These are phyloP conservation scores for Asclepias syriaca DNA, from an alignment of 257 asterid genomes.

Conservation along the genomic window DNA sequence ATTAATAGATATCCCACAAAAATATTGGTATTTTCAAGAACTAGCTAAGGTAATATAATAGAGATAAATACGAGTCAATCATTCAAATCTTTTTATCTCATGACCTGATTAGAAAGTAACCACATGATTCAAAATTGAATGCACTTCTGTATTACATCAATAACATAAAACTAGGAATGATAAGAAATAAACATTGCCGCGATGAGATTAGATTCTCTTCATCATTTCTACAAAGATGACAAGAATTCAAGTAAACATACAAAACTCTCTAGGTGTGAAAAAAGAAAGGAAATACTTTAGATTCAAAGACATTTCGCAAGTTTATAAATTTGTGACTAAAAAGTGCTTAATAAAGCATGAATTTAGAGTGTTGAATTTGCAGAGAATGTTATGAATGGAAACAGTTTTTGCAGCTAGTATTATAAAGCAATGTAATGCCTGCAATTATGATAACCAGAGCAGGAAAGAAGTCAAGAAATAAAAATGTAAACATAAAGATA, in stretches of 20 bases:
- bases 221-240: background rate
- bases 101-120: background rate
- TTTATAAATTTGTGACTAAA: background rate
- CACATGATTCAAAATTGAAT: background rate
- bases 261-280: background rate
- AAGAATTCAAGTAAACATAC: background rate
- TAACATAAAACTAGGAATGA: background rate
- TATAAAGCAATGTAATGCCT: no score
- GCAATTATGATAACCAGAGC: background rate
- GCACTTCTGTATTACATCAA: background rate
- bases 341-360: background rate
- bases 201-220: background rate
- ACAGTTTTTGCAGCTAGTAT: background rate
- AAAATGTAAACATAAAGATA: conserved; percentile 10
- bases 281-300: background rate
- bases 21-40: background rate
- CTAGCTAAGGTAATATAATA: background rate
- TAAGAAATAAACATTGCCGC: background rate
- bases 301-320: background rate
- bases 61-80: background rate
- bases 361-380: background rate
- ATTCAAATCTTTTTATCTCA: background rate
- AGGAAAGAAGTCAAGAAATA: background rate
- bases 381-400: background rate
- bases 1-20: background rate